These are phyloP conservation scores for Drechslerella stenobrocha DNA, from an alignment of 2,329 filamentous ascomycete species.

Conservation along the genomic window DNA sequence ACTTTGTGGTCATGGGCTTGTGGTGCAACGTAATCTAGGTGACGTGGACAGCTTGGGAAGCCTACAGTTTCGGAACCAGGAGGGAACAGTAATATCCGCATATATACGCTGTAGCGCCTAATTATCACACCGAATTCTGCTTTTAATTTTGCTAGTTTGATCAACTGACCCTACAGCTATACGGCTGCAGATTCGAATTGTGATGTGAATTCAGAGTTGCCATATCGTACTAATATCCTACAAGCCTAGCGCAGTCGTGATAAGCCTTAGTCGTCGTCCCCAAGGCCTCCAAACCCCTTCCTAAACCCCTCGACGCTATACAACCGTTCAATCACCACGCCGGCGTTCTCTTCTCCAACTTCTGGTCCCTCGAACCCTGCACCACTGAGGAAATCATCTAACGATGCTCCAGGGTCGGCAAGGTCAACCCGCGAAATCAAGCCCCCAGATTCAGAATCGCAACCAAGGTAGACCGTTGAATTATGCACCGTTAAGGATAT, in stretches of 20 bases:
- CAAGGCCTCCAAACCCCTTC: constrained; percentile 37
- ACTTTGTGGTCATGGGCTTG: neutral
- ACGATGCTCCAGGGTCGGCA: neutral
- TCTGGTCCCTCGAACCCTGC: constrained; percentile 5
- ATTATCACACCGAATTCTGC: too few relatives aligned
- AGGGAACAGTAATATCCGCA: too few relatives aligned
- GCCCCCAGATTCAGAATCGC: constrained; percentile 1
- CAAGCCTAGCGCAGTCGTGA: neutral
- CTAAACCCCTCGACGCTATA: constrained; percentile 27
- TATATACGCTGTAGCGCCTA: too few relatives aligned
- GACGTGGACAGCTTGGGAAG: constrained; percentile 18
- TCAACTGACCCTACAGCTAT: too few relatives aligned
- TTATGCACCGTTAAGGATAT: constrained; percentile 8
- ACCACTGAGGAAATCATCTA: constrained; percentile 11
- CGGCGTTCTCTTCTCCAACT: constrained; percentile 13
- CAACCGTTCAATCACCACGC: constrained; percentile 22
- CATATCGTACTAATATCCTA: neutral
- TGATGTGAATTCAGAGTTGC: too few relatives aligned
- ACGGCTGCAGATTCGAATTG: too few relatives aligned
- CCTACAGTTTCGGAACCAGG: neutral
- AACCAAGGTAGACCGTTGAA: constrained; percentile 19
- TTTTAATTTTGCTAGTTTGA: too few relatives aligned
- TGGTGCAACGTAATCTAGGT: constrained; percentile 31
- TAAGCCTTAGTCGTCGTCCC: constrained; percentile 30
- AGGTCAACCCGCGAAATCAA: constrained; percentile 20